Base-by-base conservation (phyloP, 225 moss, liverwort and hornwort genomes). In the Polytrichum formosum region DNA sequence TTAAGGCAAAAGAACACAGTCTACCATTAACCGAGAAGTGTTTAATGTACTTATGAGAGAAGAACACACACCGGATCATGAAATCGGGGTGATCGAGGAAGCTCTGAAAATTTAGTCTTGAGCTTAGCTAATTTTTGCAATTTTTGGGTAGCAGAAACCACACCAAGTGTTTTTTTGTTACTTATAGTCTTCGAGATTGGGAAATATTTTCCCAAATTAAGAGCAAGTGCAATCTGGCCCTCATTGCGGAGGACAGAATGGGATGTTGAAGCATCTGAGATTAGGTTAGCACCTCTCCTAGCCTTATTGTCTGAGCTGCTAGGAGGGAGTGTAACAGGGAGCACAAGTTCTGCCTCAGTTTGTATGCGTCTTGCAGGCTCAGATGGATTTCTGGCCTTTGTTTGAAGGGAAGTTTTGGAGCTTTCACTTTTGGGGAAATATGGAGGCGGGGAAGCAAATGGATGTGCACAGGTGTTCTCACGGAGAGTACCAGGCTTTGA, bases 181-280 rank as follows among this genome's bases (percentile, higher is more conserved):
- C 33, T 9, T 5, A 20, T 25, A 6, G 4, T 27, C 25, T 65
- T 68, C 19, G 53, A 23, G 18, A 37, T 26, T 62, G 28, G 61
- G 66, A 81, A 60, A 5, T 25, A 64, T 26, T 75, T 78, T 26
- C 55, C 20, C 31, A 69, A n/a, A 56, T 80, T 16, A 55, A 5
- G 58, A 16, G 25, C 54, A n/a, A 37, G 21, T 53, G 20, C n/a
- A 67, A 33, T 22, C 5, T 80, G 63, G 46, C 16, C 46, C 13
- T 46, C 46, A 13, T 46, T 46, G 13, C 4, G 46, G 46, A 46
- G 46, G 13, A 46, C 46, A 46, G 46, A 46, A 13, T 46, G 46
- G 16, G 46, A 60, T 21, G 5, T 28, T 75, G 33, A 64, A 55
- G 29, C 4, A 22, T 61, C 33, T 35, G 56, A 6, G 53, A 0